phyloP scores from a whole-genome alignment of 179 eudicot genomes.

The Spinacia oleracea region DNA sequence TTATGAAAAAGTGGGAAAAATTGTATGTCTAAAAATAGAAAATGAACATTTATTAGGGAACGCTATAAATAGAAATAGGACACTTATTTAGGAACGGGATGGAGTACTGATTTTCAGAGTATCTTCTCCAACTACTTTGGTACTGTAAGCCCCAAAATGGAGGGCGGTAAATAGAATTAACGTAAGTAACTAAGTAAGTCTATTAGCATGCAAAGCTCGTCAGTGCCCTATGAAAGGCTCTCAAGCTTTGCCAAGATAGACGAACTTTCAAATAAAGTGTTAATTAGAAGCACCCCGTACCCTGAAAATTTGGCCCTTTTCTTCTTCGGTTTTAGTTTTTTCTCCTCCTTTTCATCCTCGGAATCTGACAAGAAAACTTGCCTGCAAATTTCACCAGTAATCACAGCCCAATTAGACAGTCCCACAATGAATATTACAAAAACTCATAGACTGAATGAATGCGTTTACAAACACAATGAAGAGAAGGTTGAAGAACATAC shows the following conservation, averaged over 20 bases:
- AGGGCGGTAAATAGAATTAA: too few species aligned
- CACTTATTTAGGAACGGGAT: too few species aligned
- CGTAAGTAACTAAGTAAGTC: neutral
- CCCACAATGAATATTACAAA: neutral
- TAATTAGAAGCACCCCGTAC: slow-evolving; percentile 29
- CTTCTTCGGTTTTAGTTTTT: slow-evolving; percentile 50
- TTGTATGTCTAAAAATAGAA: too few species aligned
- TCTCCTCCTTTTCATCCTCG: slow-evolving; percentile 60
- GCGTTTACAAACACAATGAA: neutral
- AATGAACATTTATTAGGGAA: too few species aligned
- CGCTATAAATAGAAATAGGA: too few species aligned
- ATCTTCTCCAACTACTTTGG: neutral
- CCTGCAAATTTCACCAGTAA: slow-evolving; percentile 41
- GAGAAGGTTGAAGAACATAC: slow-evolving; percentile 37
- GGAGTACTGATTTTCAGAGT: neutral
- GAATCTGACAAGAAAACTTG: slow-evolving; percentile 83
- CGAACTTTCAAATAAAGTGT: neutral
- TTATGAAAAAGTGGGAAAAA: too few species aligned
- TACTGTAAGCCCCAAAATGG: neutral
- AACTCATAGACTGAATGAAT: neutral
- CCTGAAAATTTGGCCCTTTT: slow-evolving; percentile 55
- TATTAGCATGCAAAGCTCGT: neutral
- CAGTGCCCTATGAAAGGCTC: neutral
- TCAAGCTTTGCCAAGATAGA: neutral
- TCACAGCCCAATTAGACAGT: neutral